These are phyloP conservation scores for Amanita muscaria DNA, from an alignment of 768 basidiomycete species.

Conservation along the genomic window DNA sequence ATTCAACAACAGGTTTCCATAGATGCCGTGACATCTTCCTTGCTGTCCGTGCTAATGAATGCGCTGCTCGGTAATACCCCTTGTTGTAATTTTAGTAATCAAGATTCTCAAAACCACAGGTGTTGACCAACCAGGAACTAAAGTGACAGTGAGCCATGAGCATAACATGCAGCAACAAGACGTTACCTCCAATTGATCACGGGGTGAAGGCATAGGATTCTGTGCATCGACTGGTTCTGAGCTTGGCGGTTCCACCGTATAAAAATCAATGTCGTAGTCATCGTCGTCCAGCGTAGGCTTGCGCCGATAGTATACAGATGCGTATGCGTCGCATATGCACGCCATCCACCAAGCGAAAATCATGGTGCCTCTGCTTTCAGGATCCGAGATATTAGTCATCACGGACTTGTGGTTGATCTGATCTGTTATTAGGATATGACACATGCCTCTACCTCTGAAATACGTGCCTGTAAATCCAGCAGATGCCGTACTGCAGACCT, in stretches of 20 bases:
- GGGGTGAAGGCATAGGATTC: conserved; percentile 48
- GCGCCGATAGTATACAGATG: conserved; percentile 74
- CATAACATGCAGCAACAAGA: not conserved
- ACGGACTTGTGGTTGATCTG: conserved; percentile 83
- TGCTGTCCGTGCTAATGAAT: conserved; percentile 75
- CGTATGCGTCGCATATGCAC: conserved; percentile 76
- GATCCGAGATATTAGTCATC: conserved; percentile 62
- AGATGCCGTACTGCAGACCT: conserved; percentile 71
- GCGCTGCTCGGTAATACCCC: conserved; percentile 81
- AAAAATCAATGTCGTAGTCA: conserved; percentile 87
- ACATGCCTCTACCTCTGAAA: conserved; percentile 9
- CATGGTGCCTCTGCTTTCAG: conserved; percentile 74
- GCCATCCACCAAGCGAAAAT: conserved; percentile 95
- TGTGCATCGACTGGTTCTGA: conserved; percentile 38
- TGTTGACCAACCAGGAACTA: conserved; percentile 57
- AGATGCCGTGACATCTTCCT: conserved; percentile 75
- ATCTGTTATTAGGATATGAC: conserved; percentile 8
- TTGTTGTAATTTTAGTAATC: conserved; percentile 22
- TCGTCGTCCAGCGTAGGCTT: conserved; percentile 84
- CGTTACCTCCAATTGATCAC: conserved; percentile 73
- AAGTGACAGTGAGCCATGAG: conserved; percentile 12
- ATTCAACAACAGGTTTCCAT: conserved; percentile 71
- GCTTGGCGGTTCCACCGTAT: conserved; percentile 57
- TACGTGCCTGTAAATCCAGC: conserved; percentile 60
- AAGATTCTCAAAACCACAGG: conserved; percentile 5